phyloP scores from a whole-genome alignment of 148 eudicot species.

The Gaultheria prostrata region DNA sequence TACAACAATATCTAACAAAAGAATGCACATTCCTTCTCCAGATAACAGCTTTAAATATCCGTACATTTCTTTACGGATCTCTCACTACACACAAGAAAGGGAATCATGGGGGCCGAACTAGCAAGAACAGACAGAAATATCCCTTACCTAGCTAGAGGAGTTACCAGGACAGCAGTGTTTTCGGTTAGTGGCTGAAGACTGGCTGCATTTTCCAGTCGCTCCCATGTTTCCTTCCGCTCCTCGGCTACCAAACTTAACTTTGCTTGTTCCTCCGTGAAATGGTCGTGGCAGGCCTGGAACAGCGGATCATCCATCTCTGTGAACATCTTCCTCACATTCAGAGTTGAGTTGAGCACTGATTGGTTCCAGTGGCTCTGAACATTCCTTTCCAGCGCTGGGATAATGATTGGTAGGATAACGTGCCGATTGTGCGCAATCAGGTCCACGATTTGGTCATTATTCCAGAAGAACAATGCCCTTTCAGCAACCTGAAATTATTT shows the following conservation, averaged over 20 bases:
- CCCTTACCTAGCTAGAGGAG: constrained; percentile 36
- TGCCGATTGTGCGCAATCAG: constrained; percentile 72
- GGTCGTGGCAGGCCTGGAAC: constrained; percentile 51
- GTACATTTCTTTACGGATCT: constrained; percentile 25
- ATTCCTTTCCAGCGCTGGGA: constrained; percentile 78
- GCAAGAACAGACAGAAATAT: constrained; percentile 1
- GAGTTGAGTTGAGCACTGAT: constrained; percentile 74
- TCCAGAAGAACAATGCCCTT: constrained; percentile 91
- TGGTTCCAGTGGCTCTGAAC: constrained; percentile 87
- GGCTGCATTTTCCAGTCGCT: constrained; percentile 69
- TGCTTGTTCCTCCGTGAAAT: constrained; percentile 57
- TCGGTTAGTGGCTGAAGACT: constrained; percentile 65
- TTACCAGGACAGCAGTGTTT: constrained; percentile 73
- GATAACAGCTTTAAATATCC: constrained; percentile 23
- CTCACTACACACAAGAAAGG: constrained; percentile 13
- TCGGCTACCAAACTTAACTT: constrained; percentile 36
- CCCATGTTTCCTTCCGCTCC: constrained; percentile 66
- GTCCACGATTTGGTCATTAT: constrained; percentile 82
- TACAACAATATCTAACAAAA: constrained; percentile 29
- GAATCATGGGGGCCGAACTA: constrained; percentile 1
- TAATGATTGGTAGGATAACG: constrained; percentile 66
- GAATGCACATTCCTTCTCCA: constrained; percentile 26
- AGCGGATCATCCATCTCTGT: constrained; percentile 87
- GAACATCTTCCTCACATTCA: constrained; percentile 68
- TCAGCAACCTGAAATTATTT: constrained; percentile 74